Conservation (phyloP, 2,329 filamentous ascomycete species). For the Botrytis aclada region DNA sequence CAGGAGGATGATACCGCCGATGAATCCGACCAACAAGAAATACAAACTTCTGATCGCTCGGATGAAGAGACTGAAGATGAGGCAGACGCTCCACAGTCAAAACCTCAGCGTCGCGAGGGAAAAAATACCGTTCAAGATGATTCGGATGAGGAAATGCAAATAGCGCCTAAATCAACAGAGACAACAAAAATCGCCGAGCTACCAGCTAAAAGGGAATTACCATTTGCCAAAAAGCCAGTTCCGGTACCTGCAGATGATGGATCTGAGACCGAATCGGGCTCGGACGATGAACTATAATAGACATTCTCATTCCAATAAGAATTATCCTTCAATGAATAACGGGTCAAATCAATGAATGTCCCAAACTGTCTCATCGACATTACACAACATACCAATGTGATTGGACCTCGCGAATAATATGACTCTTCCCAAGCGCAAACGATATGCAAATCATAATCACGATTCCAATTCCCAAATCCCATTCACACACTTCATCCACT, state of each 20-base stretch:
- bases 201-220: constrained; percentile 26
- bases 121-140: neutral
- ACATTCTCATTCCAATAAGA: neutral
- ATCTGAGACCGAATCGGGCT: constrained; percentile 36
- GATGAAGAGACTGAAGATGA: constrained; percentile 16
- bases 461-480: neutral
- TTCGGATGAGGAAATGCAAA: constrained; percentile 4
- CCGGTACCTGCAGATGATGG: constrained; percentile 21
- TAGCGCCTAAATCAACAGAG: constrained; percentile 13
- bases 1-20: constrained; percentile 9
- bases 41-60: constrained; percentile 19
- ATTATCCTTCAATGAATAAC: neutral
- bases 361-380: neutral
- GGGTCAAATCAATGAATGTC: neutral
- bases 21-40: constrained; percentile 22
- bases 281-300: constrained; percentile 30
- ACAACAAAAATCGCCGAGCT: constrained; percentile 14
- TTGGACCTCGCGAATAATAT: neutral
- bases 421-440: neutral
- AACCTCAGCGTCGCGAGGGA: neutral
- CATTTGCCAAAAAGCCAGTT: constrained; percentile 27
- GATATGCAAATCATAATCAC: constrained; percentile 8
- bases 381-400: neutral
- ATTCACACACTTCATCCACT: neutral
- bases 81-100: neutral